Evolutionary conservation across 768 basidiomycete species (phyloP), one percentile per base, ranked within the genome.

Genomic region (Trametes sanguinea): DNA sequence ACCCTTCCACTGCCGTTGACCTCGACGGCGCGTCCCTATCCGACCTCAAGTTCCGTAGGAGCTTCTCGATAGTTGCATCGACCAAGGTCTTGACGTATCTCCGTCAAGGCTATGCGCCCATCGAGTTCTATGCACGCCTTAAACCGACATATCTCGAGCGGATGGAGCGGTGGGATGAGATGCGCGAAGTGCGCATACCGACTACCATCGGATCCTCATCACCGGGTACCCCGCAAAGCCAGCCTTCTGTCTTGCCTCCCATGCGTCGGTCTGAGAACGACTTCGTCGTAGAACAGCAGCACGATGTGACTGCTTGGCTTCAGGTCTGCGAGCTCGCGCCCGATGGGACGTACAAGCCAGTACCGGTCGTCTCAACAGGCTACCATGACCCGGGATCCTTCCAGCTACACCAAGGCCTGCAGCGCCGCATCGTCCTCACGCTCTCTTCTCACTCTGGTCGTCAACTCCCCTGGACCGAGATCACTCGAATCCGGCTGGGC

Each of bases 181-280:
- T 92, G 80, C 85, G 94, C 37, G 95, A 98, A 65, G 85, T 89
- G 51, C 84, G 85, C 65, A 61, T 77, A 71, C 69, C 76, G 75
- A 50, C 60, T 48, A 40, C 73, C 79, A 45, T 71, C 76, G 48
- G 75, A 72, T 56, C 56, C 29, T 61, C 54, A 32, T 67, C 68
- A 22, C 6, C 63, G 30, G 54, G 65, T 42, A 60, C 69, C 14
- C 63, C 72, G 54, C 82, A 84, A 48, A 75, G 67, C 64, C 74
- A 72, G 45, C 76, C 83, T 1, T 73, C 79, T 33, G 75, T 73
- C 53, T 68, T 82, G 27, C 86, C 85, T n/a, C 80, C 80, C 16
- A 96, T 96, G 94, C 86, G 95, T 17, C 87, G 94, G 30, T 92
- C 94, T 22, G 96, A 98, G 76, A 91, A 83, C 46, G 94, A 98